phyloP scores from a whole-genome alignment of 2,329 filamentous ascomycete species.

The Blastomyces parvus region DNA sequence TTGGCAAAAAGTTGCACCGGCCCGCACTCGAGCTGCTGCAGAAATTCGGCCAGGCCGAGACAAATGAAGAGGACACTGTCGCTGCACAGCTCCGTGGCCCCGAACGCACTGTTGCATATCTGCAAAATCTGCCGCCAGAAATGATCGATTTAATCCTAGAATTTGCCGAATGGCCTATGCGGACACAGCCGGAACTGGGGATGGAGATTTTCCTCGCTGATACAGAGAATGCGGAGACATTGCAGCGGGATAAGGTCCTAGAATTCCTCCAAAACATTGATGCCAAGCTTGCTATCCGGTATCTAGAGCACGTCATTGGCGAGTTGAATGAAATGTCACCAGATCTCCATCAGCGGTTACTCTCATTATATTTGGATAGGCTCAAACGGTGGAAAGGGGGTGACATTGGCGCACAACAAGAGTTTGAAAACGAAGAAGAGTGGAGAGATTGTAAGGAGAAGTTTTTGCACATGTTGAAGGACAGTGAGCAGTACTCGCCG shows the following conservation, averaged over 20 bases:
- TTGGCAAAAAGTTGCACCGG: conserved; percentile 85
- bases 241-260: conserved; percentile 68
- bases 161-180: conserved; percentile 80
- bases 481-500: conserved; percentile 71
- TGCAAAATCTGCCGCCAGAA: conserved; percentile 80
- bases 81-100: conserved; percentile 60
- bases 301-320: conserved; percentile 81
- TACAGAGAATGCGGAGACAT: conserved; percentile 84
- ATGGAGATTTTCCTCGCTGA: conserved; percentile 94
- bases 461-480: conserved; percentile 64
- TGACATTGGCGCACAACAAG: conserved; percentile 31
- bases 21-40: conserved; percentile 74
- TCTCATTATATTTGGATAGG: conserved; percentile 58
- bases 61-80: conserved; percentile 13
- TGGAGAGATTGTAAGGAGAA: conserved; percentile 54
- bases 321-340: conserved; percentile 78
- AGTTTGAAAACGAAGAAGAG: conserved; percentile 33
- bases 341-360: conserved; percentile 76
- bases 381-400: conserved; percentile 36
- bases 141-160: conserved; percentile 86
- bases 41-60: conserved; percentile 60
- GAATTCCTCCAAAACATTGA: conserved; percentile 64
- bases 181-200: conserved; percentile 59
- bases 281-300: conserved; percentile 60
- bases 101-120: conserved; percentile 71